Base-by-base conservation (phyloP, 2,329 filamentous ascomycete genomes). In the Pseudocercospora macadamiae region DNA sequence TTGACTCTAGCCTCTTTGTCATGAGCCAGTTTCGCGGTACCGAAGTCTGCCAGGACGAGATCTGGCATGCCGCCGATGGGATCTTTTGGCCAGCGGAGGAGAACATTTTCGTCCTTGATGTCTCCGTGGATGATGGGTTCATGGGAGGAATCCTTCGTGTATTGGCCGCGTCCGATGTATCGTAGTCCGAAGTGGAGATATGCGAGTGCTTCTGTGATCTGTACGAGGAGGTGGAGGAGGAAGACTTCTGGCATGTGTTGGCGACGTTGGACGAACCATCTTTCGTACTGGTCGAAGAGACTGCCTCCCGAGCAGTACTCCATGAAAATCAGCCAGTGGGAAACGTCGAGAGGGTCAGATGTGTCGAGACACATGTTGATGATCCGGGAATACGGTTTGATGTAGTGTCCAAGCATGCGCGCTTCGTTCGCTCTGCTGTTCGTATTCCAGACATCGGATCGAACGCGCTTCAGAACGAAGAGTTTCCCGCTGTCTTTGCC, bases 291-390 rank as follows among this genome's bases (percentile, higher is more conserved):
- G 2, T 55, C 45, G 14, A 32, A 16, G 0, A 67, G 59, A 18
- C 60, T 58, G 1, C 64, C 64, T 26, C 56, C 62, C 3, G 42
- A 42, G 30, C 60, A 64, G 49, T 61, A 65, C 28, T 66, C 66
- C 30, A 66, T 54, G 19, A 51, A 52, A 14, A 65, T 30, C 52
- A 44, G 49, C 14, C 45, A 48, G 3, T 54, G 53, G 2, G 52
- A 53, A 18, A 37, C 25, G 16, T 45, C 34, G 12, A 23, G 21
- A 16, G 26, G 37, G 28, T 60, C 53, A 2, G 45, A 30, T 28
- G 53, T 30, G 10, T 34, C 51, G 18, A 52, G 21, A 4, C 32
- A 39, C 6, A 32, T 21, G 9, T 54, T 53, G 9, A 59, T 44
- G 25, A 59, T 55, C 1, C 52, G 23, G 21, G 51, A 44, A 14